Evolutionary conservation across 306 rosid genomes (phyloP).

Genomic region (Acacia confusa): DNA sequence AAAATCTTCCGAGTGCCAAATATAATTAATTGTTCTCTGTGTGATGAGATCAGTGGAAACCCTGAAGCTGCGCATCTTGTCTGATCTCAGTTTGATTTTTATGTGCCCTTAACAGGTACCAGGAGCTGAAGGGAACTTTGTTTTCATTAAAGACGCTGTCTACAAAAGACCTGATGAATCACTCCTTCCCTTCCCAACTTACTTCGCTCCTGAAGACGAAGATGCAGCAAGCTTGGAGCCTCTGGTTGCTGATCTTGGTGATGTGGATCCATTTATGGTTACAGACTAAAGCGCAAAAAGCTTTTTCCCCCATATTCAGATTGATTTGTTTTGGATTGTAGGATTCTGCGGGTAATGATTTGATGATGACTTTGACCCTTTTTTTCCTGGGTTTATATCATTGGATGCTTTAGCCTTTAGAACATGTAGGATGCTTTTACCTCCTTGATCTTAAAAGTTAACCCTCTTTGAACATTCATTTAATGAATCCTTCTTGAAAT

Average conservation of each 20-base stretch:
- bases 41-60: not conserved
- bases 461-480: not conserved
- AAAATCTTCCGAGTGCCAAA: not conserved
- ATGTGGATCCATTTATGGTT: constrained; percentile 83
- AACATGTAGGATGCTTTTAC: not conserved
- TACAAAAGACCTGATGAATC: constrained; percentile 70
- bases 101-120: constrained; percentile 68
- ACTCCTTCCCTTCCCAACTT: constrained; percentile 85
- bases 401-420: not conserved
- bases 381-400: not conserved
- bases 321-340: not conserved
- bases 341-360: not conserved
- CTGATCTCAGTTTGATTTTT: constrained; percentile 5
- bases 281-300: constrained; percentile 51
- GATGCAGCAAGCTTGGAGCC: constrained; percentile 56
- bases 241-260: constrained; percentile 85
- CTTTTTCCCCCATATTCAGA: constrained; percentile 11
- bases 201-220: constrained; percentile 67
- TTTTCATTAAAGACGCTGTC: constrained; percentile 79
- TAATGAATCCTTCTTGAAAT: not conserved
- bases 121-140: constrained; percentile 92
- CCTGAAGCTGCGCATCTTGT: not conserved
- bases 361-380: not conserved
- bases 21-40: not conserved
- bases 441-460: not conserved